Percentiles rank a stretch among this genome's conserved stretches.
These are phyloP conservation scores for Vigna hirtella DNA, from an alignment of 306 rosid genomes.

Conservation along the genomic window DNA sequence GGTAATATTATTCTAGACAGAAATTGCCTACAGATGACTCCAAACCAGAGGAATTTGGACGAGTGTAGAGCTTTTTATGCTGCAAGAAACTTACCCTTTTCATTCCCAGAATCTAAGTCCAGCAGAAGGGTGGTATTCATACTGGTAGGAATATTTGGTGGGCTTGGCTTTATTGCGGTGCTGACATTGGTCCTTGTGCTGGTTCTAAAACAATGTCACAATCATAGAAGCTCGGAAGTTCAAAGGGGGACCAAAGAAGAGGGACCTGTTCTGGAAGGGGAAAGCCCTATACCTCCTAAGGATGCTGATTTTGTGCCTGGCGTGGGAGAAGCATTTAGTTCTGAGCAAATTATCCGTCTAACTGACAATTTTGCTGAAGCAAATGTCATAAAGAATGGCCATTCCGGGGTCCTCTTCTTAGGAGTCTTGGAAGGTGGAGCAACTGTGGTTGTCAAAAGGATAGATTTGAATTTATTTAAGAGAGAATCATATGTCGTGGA, in stretches of 20 bases:
- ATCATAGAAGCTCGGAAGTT: conserved; percentile 45
- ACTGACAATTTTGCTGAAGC: conserved; percentile 71
- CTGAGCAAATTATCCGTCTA: conserved; percentile 66
- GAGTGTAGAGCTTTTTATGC: conserved; percentile 71
- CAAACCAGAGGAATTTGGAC: conserved; percentile 60
- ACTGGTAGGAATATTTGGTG: conserved; percentile 81
- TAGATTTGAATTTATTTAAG: conserved; percentile 57
- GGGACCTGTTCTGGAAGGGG: conserved; percentile 61
- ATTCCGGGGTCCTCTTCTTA: conserved; percentile 80
- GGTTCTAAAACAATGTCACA: conserved; percentile 53
- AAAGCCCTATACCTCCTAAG: conserved; percentile 58
- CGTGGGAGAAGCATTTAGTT: conserved; percentile 69
- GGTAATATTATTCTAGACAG: conserved; percentile 53
- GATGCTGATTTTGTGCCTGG: conserved; percentile 51
- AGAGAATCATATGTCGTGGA: conserved; percentile 68
- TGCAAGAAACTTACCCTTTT: conserved; percentile 50
- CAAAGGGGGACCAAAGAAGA: conserved; percentile 57
- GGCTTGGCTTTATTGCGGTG: conserved; percentile 69
- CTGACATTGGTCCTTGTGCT: conserved; percentile 59
- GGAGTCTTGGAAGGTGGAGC: conserved; percentile 67
- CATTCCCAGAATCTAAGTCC: conserved; percentile 38
- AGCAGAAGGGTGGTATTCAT: conserved; percentile 61
- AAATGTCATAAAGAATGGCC: conserved; percentile 83
- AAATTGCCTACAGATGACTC: conserved; percentile 66
- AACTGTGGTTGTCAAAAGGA: conserved; percentile 77